Evolutionary conservation across 257 asterid genomes (phyloP), one percentile per base, ranked within the genome.

Genomic region (Echium plantagineum): DNA sequence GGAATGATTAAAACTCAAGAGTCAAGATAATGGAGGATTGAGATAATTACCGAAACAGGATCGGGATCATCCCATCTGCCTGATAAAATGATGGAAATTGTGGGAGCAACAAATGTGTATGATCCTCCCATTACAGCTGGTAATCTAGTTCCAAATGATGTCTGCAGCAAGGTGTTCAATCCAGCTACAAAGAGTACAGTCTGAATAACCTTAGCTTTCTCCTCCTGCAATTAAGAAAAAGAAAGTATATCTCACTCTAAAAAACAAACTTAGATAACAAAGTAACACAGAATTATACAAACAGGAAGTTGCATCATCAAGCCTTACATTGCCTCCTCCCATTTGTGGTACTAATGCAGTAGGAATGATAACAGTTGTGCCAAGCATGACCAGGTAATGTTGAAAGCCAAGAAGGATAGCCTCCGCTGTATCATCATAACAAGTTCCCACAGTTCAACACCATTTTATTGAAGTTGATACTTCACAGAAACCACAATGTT

Each of bases 311-410:
- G 32, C 21, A 20, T 52, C 49, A 63, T 55, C 32, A 47, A 74
- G 56, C 16, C 86, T 73, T 81, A 93, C 99, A 12, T 80, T 75
- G 67, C 82, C 71, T 19, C 99, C 99, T 59, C 99, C 99, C 99
- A 93, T 93, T 31, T 66, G 84, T 58, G 95, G 89, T 70, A 93
- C 99, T n/a, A 93, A 91, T 17, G 46, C 4, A 13, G 74, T 74
- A 61, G 95, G 89, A 61, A 89, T 77, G 94, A 93, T 75, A 54
- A 93, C 97, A 16, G 90, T 81, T 19, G 89, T 81, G 69, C 99
- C 99, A 55, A 93, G 99, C 99, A 93, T 89, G 53, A 93, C 99
- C 10, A 93, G 78, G 77, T 81, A 93, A 71, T 93, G 99, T 64
- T 93, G 99, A 78, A 89, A 93, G 49, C 80, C 97, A 63, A 93